Percentiles rank a stretch among this genome's conserved stretches.
These are phyloP conservation scores for Neofusicoccum parvum DNA, from an alignment of 2,329 filamentous ascomycete species.

Conservation along the genomic window DNA sequence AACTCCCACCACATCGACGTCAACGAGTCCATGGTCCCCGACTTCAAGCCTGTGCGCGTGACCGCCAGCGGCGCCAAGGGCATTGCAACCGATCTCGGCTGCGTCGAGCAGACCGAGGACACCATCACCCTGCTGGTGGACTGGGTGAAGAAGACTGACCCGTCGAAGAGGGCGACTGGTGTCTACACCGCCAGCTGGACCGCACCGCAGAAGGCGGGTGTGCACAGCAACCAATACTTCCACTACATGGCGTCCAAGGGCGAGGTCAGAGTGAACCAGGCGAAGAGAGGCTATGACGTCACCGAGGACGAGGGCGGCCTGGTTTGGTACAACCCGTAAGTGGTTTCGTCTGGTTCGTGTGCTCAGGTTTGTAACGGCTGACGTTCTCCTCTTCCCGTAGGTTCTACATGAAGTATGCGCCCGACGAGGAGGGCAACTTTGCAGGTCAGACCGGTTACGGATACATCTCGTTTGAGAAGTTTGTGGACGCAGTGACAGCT, in stretches of 20 bases:
- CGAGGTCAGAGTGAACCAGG: constrained; percentile 88
- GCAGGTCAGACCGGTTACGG: constrained; percentile 88
- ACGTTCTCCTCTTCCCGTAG: constrained; percentile 31
- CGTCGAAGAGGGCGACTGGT: constrained; percentile 73
- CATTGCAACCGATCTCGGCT: constrained; percentile 76
- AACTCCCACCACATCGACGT: constrained; percentile 95
- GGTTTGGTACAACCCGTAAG: constrained; percentile 82
- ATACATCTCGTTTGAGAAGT: constrained; percentile 94
- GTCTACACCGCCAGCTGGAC: constrained; percentile 97
- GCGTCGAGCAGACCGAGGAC: constrained; percentile 80
- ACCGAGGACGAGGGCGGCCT: constrained; percentile 76
- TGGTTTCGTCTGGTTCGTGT: constrained; percentile 22
- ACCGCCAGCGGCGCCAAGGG: constrained; percentile 77
- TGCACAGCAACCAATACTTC: constrained; percentile 98
- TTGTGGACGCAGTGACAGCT: constrained; percentile 80
- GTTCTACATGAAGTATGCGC: constrained; percentile 93
- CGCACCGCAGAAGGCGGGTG: constrained; percentile 85
- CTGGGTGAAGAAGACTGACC: constrained; percentile 75
- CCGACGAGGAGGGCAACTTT: constrained; percentile 94
- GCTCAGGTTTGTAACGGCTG: background rate
- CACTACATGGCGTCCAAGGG: constrained; percentile 86
- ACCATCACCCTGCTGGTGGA: constrained; percentile 90
- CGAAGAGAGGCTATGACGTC: constrained; percentile 91
- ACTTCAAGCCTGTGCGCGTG: constrained; percentile 77
- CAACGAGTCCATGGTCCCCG: constrained; percentile 87